Conservation (phyloP, 441 rosid species). For the Eutrema salsugineum region DNA sequence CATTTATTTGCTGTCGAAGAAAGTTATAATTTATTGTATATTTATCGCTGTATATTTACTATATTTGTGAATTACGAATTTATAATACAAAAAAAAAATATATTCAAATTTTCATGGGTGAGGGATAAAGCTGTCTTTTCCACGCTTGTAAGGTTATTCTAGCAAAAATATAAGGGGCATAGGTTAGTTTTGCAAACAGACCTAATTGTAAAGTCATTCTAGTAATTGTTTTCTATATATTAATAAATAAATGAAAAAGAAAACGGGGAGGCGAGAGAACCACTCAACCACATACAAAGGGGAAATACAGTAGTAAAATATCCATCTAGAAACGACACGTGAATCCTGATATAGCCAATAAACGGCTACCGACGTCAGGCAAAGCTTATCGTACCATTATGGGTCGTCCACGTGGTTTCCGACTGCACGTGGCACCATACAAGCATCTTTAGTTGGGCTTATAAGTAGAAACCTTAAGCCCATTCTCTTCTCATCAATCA, state of each 20-base stretch:
- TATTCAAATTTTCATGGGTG: no score
- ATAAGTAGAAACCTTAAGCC: background rate
- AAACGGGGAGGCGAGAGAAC: constrained; percentile 1
- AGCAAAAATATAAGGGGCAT: no score
- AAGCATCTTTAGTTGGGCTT: background rate
- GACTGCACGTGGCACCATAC: background rate
- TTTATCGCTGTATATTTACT: no score
- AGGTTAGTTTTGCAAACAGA: no score
- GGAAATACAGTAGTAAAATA: background rate
- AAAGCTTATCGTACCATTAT: constrained; percentile 3
- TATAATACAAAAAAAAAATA: no score
- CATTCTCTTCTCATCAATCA: background rate
- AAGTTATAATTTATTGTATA: no score
- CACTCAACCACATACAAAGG: constrained; percentile 14
- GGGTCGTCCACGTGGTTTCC: constrained; percentile 6
- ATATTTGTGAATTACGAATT: no score
- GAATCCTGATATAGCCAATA: background rate
- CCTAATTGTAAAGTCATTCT: no score
- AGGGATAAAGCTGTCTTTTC: no score
- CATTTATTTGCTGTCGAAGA: no score
- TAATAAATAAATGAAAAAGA: background rate
- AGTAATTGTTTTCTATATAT: no score
- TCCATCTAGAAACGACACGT: background rate
- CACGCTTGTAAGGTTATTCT: no score
- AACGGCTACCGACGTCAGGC: constrained; percentile 28